These are phyloP conservation scores for Grigorovia humatica DNA, from an alignment of 805 yeast species.

Conservation along the genomic window DNA sequence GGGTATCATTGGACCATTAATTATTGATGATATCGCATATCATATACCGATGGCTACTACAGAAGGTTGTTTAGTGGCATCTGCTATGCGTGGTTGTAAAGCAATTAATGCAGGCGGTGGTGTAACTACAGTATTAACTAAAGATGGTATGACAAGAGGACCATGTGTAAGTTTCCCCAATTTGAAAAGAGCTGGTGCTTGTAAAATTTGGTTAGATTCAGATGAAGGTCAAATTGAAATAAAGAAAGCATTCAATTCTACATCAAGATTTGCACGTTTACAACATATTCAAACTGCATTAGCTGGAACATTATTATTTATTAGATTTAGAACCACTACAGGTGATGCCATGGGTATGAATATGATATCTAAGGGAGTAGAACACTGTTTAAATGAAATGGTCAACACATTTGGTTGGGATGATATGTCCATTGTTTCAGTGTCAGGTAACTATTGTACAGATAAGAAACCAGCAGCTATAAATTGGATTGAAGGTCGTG, in stretches of 20 bases:
- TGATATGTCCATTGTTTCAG: constrained; percentile 87
- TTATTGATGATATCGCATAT: constrained; percentile 78
- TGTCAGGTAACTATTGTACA: constrained; percentile 95
- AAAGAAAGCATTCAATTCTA: constrained; percentile 87
- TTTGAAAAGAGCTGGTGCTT: constrained; percentile 81
- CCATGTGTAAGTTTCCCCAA: constrained; percentile 90
- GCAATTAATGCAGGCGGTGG: constrained; percentile 98
- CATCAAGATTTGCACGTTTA: constrained; percentile 93
- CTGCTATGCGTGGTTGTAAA: constrained; percentile 98
- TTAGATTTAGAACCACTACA: constrained; percentile 93
- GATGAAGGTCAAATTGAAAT: constrained; percentile 80
- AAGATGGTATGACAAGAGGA: constrained; percentile 99
- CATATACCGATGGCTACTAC: constrained; percentile 99
- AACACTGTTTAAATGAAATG: constrained; percentile 75
- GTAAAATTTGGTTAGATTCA: constrained; percentile 91
- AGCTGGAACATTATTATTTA: constrained; percentile 83
- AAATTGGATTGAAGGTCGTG: constrained; percentile 99
- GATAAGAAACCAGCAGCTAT: constrained; percentile 98
- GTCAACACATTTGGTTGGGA: constrained; percentile 81
- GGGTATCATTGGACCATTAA: constrained; percentile 95
- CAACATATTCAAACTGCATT: constrained; percentile 86
- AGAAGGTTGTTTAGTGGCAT: constrained; percentile 97
- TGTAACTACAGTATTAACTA: constrained; percentile 80
- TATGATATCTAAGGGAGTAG: constrained; percentile 98
- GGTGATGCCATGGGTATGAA: constrained; percentile 99